These are phyloP conservation scores for Phoenix dactylifera DNA, from an alignment of 176 grass and related monocot genomes.

Conservation along the genomic window DNA sequence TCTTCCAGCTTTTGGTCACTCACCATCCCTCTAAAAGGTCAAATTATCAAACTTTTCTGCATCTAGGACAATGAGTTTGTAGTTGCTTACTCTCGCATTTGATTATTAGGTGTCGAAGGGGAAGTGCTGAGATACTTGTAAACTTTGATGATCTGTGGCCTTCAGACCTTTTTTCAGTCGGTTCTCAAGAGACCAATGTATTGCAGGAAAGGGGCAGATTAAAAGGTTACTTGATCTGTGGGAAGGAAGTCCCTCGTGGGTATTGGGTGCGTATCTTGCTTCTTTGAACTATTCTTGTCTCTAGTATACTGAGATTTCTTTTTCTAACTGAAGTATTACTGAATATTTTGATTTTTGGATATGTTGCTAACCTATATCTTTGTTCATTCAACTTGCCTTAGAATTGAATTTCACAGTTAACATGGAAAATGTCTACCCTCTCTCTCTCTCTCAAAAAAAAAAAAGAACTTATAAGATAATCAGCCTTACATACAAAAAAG, in stretches of 20 bases:
- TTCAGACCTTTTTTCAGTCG: conserved; percentile 38
- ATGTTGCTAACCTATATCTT: no score
- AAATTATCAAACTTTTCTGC: conserved; percentile 1
- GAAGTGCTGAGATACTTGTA: conserved; percentile 80
- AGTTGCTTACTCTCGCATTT: conserved; percentile 5
- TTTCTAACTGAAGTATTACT: no score
- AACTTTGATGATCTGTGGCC: conserved; percentile 89
- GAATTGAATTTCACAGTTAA: no score
- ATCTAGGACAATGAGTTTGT: not conserved
- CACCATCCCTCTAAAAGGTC: conserved; percentile 99
- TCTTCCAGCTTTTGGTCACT: conserved; percentile 87
- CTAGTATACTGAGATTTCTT: no score
- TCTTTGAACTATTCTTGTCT: not conserved
- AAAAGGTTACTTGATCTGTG: conserved; percentile 52
- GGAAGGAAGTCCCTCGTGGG: conserved; percentile 83
- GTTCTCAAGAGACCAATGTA: conserved; percentile 34
- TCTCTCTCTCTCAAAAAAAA: no score
- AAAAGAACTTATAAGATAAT: no score
- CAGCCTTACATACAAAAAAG: no score
- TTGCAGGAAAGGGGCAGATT: conserved; percentile 37
- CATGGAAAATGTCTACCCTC: no score
- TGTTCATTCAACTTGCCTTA: no score
- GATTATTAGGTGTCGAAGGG: conserved; percentile 64
- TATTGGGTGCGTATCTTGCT: conserved; percentile 56
- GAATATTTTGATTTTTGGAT: no score